These are phyloP conservation scores for Radiomyces spectabilis DNA, from an alignment of 192 early-diverging fungal species.

Conservation along the genomic window DNA sequence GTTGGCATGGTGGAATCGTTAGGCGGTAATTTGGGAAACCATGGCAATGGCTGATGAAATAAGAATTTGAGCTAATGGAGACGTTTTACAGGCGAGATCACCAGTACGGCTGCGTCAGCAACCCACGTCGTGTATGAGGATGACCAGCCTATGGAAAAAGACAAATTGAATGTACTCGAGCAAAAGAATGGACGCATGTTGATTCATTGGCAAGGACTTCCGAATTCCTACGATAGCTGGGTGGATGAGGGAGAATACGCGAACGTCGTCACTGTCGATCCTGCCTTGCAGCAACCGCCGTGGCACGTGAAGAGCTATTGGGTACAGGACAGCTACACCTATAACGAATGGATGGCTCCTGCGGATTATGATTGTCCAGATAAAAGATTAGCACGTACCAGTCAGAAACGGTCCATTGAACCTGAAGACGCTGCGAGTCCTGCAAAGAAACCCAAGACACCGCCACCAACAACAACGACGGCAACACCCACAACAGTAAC, in stretches of 20 bases:
- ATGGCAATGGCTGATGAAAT: too few relatives aligned
- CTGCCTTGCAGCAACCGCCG: slow-evolving; percentile 33
- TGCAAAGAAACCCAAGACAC: slow-evolving; percentile 4
- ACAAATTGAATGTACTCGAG: too few relatives aligned
- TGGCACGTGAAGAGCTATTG: slow-evolving; percentile 61
- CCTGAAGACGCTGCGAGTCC: too few relatives aligned
- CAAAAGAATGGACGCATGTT: too few relatives aligned
- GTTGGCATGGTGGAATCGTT: neutral
- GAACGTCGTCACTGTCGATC: too few relatives aligned
- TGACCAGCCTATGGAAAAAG: neutral
- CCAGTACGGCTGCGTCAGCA: neutral
- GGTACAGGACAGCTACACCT: slow-evolving; percentile 61
- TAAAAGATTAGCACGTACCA: too few relatives aligned
- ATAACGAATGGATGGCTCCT: slow-evolving; percentile 76
- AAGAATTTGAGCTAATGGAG: too few relatives aligned
- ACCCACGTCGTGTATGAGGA: slow-evolving; percentile 15
- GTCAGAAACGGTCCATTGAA: too few relatives aligned
- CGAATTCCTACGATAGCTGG: slow-evolving; percentile 59
- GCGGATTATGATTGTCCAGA: slow-evolving; percentile 50
- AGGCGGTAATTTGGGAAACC: slow-evolving; percentile 6
- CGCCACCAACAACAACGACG: slow-evolving; percentile 1
- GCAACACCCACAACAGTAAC: too few relatives aligned
- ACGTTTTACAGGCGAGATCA: slow-evolving; percentile 5
- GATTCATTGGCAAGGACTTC: slow-evolving; percentile 66
- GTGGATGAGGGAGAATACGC: slow-evolving; percentile 36